phyloP scores from a whole-genome alignment of 2,329 filamentous ascomycete species.

The Hymenoscyphus fraxineus region DNA sequence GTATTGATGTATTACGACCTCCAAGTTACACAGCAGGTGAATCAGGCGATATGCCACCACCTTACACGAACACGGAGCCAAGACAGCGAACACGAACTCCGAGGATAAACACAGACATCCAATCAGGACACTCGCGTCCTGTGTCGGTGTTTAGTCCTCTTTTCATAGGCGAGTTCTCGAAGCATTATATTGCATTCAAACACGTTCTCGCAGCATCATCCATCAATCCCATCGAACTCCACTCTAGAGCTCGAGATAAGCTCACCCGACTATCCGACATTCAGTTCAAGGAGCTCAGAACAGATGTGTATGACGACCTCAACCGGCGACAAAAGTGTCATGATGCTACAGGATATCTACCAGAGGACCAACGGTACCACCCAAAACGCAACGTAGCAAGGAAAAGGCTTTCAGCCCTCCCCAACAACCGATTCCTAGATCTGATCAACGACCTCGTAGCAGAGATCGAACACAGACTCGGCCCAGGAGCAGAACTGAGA shows the following conservation, averaged over 20 bases:
- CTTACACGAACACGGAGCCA: slow-evolving; percentile 14
- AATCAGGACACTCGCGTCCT: not conserved
- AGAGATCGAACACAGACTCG: slow-evolving; percentile 19
- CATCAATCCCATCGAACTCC: not conserved
- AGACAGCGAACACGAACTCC: not conserved
- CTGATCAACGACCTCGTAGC: slow-evolving; percentile 18
- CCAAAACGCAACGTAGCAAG: slow-evolving; percentile 22
- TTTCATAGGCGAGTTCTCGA: not conserved
- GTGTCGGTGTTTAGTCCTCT: not conserved
- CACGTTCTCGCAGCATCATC: slow-evolving; percentile 5
- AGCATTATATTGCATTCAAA: slow-evolving; percentile 17
- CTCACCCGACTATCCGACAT: slow-evolving; percentile 11
- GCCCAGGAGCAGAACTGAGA: not conserved
- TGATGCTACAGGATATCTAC: slow-evolving; percentile 20
- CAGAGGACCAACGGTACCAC: slow-evolving; percentile 10
- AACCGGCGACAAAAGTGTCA: slow-evolving; percentile 20
- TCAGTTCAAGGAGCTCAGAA: slow-evolving; percentile 22
- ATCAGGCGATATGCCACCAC: slow-evolving; percentile 18
- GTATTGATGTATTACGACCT: not conserved
- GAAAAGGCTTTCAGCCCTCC: slow-evolving; percentile 16
- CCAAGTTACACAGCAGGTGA: slow-evolving; percentile 3
- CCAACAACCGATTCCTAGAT: slow-evolving; percentile 16
- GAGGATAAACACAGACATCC: not conserved
- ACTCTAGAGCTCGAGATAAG: slow-evolving; percentile 13
- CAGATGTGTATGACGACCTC: slow-evolving; percentile 24